phyloP scores from a whole-genome alignment of 345 rosid genomes.

The Crucihimalaya himalaica region DNA sequence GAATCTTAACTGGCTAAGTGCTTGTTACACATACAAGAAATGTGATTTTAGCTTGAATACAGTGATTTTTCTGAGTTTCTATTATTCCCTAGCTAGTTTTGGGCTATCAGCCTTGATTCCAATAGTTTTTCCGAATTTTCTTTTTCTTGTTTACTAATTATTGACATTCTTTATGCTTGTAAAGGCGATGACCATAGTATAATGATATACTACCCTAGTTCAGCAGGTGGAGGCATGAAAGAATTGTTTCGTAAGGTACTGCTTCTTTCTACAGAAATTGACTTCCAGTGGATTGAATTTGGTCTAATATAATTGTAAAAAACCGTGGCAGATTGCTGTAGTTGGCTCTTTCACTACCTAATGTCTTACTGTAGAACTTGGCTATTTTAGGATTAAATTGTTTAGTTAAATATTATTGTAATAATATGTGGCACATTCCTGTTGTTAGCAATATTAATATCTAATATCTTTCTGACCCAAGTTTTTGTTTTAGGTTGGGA shows the following conservation, averaged over 20 bases:
- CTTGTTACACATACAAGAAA: conserved; percentile 1
- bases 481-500: conserved; percentile 67
- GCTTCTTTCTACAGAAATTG: conserved; percentile 21
- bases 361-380: conserved; percentile 7
- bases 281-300: neutral
- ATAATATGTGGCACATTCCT: conserved; percentile 19
- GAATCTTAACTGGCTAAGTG: neutral
- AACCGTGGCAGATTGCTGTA: neutral
- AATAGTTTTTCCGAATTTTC: neutral
- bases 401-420: conserved; percentile 1
- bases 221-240: conserved; percentile 99
- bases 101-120: conserved; percentile 8
- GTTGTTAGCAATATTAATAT: neutral
- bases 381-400: neutral
- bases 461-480: conserved; percentile 14
- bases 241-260: conserved; percentile 95
- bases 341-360: neutral
- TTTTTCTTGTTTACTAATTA: conserved; percentile 13
- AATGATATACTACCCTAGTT: conserved; percentile 98
- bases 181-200: conserved; percentile 96
- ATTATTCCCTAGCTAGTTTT: neutral
- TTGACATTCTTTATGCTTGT: conserved; percentile 33
- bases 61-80: neutral
- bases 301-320: neutral
- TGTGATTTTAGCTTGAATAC: conserved; percentile 4